These are phyloP conservation scores for Petunia axillaris DNA, from an alignment of 257 asterid genomes.

Conservation along the genomic window DNA sequence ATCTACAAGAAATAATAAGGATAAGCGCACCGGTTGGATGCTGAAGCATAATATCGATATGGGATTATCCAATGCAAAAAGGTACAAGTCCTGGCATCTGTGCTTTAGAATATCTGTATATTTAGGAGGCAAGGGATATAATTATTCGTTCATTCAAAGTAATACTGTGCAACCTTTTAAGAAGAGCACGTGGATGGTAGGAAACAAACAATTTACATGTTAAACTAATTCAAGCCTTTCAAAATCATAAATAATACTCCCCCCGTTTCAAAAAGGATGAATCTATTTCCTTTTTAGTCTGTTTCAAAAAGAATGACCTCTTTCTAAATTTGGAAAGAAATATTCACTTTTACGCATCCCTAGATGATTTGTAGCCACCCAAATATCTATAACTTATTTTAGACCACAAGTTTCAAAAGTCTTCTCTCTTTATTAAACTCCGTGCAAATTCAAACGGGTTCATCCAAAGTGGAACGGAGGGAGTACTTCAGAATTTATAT, in stretches of 20 bases:
- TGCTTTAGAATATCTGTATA: neutral
- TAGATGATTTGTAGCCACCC: too few species aligned
- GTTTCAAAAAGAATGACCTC: too few species aligned
- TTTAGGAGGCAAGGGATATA: neutral
- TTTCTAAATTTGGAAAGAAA: too few species aligned
- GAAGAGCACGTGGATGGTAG: slow-evolving; percentile 4
- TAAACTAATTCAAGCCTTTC: slow-evolving; percentile 14
- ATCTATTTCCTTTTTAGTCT: too few species aligned
- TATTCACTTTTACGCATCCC: too few species aligned
- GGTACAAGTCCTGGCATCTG: neutral
- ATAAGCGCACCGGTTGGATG: slow-evolving; percentile 1
- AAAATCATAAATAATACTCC: neutral
- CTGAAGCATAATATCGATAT: slow-evolving; percentile 5
- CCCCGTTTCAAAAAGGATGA: too few species aligned
- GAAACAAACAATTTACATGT: neutral
- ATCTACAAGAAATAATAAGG: slow-evolving; percentile 55
- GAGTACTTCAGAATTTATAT: neutral
- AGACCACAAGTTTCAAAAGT: too few species aligned
- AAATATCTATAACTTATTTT: too few species aligned
- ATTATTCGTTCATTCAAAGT: neutral
- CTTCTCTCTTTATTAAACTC: too few species aligned
- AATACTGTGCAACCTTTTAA: slow-evolving; percentile 7
- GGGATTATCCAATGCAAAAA: slow-evolving; percentile 2
- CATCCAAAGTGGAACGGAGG: too few species aligned
- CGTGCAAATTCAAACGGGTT: too few species aligned